phyloP scores from a whole-genome alignment of 139 green algal species.

The Edaphochlamys debaryana region DNA sequence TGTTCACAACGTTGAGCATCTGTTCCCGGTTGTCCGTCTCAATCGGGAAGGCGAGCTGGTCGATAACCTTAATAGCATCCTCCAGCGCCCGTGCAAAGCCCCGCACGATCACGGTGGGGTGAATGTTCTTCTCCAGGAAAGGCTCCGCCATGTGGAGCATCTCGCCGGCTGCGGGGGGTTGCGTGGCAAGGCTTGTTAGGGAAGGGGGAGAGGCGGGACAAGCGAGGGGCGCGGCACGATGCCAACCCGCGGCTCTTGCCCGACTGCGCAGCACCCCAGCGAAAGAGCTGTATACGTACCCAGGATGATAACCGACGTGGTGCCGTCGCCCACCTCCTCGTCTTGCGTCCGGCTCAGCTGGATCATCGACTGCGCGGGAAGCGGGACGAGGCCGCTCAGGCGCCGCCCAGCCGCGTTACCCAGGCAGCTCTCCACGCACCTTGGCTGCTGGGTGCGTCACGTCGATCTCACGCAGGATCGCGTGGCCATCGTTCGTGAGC shows the following conservation, averaged over 20 bases:
- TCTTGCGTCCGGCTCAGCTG: slow-evolving; percentile 98
- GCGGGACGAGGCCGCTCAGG: neutral
- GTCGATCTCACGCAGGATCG: slow-evolving; percentile 98
- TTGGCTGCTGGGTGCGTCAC: slow-evolving; percentile 98
- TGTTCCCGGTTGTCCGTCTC: slow-evolving; percentile 85
- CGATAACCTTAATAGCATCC: slow-evolving; percentile 87
- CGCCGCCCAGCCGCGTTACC: neutral
- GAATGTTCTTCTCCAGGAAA: slow-evolving; percentile 92
- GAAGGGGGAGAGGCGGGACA: too few species aligned
- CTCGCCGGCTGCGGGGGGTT: slow-evolving; percentile 88
- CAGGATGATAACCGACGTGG: slow-evolving; percentile 99
- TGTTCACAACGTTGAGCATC: slow-evolving; percentile 97
- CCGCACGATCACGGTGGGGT: slow-evolving; percentile 97
- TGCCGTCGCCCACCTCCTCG: slow-evolving; percentile 99
- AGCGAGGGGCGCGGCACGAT: too few species aligned
- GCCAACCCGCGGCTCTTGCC: too few species aligned
- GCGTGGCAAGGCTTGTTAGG: too few species aligned
- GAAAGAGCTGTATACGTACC: too few species aligned
- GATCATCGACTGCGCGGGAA: slow-evolving; percentile 94
- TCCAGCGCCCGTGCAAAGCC: slow-evolving; percentile 90
- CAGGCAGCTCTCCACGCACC: slow-evolving; percentile 66
- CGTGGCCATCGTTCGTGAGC: slow-evolving; percentile 98
- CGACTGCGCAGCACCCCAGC: too few species aligned
- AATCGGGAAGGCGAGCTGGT: slow-evolving; percentile 90
- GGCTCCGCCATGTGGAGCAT: slow-evolving; percentile 95